phyloP scores from a whole-genome alignment of 768 basidiomycete species.

The Neoboletus magnificus region DNA sequence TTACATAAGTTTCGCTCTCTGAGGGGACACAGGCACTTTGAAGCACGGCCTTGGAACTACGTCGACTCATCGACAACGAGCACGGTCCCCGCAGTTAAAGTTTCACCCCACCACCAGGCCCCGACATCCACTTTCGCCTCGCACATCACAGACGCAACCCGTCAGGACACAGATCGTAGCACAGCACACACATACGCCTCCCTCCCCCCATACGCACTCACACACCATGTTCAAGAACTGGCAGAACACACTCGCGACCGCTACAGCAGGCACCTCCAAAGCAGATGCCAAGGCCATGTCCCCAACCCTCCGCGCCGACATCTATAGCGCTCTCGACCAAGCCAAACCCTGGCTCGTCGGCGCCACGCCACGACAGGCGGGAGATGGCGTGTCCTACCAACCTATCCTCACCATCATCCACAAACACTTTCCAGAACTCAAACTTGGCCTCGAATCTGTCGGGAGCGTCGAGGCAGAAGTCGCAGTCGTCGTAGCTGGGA shows the following conservation, averaged over 20 bases:
- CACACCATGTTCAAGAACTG: slow-evolving; percentile 46
- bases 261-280: slow-evolving; percentile 16
- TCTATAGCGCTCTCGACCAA: slow-evolving; percentile 48
- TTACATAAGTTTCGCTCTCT: slow-evolving; percentile 15
- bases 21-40: slow-evolving; percentile 1
- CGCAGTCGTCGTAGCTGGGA: slow-evolving; percentile 47
- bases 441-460: slow-evolving; percentile 44
- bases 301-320: slow-evolving; percentile 48
- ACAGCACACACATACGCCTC: not conserved
- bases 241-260: slow-evolving; percentile 38
- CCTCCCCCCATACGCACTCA: not conserved
- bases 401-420: slow-evolving; percentile 43
- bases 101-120: not conserved
- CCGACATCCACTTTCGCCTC: not conserved
- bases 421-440: slow-evolving; percentile 47
- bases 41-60: not conserved
- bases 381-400: slow-evolving; percentile 51
- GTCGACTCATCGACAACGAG: not conserved
- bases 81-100: not conserved
- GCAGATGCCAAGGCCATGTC: slow-evolving; percentile 39
- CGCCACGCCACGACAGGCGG: slow-evolving; percentile 41
- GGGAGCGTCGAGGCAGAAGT: slow-evolving; percentile 48
- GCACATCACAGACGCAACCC: not conserved
- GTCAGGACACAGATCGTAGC: not conserved
- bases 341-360: slow-evolving; percentile 46